These are phyloP conservation scores for Candida maesae DNA, from an alignment of 805 yeast genomes.

Conservation along the genomic window DNA sequence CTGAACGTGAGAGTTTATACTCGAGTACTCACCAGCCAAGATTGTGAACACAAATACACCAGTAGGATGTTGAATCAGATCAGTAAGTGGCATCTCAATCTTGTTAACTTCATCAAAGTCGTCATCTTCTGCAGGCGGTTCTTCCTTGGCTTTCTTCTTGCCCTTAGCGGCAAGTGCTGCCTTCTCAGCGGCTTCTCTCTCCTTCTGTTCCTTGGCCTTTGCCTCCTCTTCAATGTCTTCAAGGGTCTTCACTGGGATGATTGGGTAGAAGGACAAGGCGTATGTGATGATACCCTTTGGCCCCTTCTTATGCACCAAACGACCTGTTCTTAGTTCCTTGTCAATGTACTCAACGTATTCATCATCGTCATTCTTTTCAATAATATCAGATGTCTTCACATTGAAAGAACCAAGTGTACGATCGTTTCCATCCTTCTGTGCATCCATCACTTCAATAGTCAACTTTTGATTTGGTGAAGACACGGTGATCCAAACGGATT, in stretches of 20 bases:
- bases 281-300: conserved; percentile 79
- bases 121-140: conserved; percentile 36
- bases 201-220: conserved; percentile 35
- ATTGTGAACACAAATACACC: conserved; percentile 78
- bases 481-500: conserved; percentile 75
- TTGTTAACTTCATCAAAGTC: conserved; percentile 34
- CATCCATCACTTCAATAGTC: conserved; percentile 90
- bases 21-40: conserved; percentile 51
- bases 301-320: conserved; percentile 71
- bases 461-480: conserved; percentile 79
- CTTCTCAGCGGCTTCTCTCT: conserved; percentile 29
- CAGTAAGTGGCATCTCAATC: conserved; percentile 51
- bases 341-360: conserved; percentile 55
- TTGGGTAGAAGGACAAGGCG: conserved; percentile 78
- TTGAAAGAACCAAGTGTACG: conserved; percentile 83
- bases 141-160: conserved; percentile 27
- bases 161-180: conserved; percentile 23
- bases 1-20: conserved; percentile 63
- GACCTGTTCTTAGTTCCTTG: conserved; percentile 52
- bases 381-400: conserved; percentile 60
- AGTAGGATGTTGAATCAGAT: conserved; percentile 54
- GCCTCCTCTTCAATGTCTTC: conserved; percentile 63
- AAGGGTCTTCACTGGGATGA: conserved; percentile 71
- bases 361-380: conserved; percentile 61
- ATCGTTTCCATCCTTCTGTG: conserved; percentile 73